phyloP scores from a whole-genome alignment of 805 yeast species.

The Candida bentonensis region DNA sequence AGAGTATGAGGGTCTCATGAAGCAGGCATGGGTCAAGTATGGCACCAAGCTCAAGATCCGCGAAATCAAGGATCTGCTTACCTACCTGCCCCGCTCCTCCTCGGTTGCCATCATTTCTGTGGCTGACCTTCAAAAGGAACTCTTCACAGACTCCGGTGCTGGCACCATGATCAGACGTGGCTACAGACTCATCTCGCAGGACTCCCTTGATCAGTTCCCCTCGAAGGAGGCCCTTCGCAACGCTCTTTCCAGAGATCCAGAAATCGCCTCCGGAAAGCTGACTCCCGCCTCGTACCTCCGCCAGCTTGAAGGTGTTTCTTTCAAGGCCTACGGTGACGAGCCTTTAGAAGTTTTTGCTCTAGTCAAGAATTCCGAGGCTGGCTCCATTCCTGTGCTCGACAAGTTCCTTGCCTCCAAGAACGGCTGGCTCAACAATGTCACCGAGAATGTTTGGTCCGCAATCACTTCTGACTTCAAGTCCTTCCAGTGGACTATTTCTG shows the following conservation, averaged over 20 bases:
- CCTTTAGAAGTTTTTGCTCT: conserved; percentile 90
- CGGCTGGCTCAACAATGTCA: conserved; percentile 96
- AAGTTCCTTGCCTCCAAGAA: conserved; percentile 75
- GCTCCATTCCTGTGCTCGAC: conserved; percentile 53
- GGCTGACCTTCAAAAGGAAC: conserved; percentile 87
- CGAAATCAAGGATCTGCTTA: conserved; percentile 88
- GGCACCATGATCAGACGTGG: conserved; percentile 98
- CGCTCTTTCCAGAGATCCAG: conserved; percentile 66
- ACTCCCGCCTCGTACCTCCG: conserved; percentile 75
- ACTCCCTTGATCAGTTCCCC: conserved; percentile 50
- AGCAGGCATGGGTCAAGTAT: conserved; percentile 95
- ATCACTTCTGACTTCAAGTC: conserved; percentile 58
- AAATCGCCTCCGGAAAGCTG: conserved; percentile 50
- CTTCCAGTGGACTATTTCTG: conserved; percentile 80
- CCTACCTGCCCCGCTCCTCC: conserved; percentile 89
- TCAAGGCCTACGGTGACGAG: conserved; percentile 86
- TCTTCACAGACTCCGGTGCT: conserved; percentile 97
- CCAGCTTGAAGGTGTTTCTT: conserved; percentile 43
- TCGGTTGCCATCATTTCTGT: conserved; percentile 97
- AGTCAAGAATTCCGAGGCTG: conserved; percentile 35
- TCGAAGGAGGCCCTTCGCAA: conserved; percentile 51
- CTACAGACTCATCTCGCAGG: conserved; percentile 58
- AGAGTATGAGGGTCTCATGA: conserved; percentile 81
- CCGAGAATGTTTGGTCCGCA: conserved; percentile 83
- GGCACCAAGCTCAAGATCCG: conserved; percentile 96